Evolutionary conservation across 2,329 filamentous ascomycete genomes (phyloP).

Genomic region (Tolypocladium tropicale): DNA sequence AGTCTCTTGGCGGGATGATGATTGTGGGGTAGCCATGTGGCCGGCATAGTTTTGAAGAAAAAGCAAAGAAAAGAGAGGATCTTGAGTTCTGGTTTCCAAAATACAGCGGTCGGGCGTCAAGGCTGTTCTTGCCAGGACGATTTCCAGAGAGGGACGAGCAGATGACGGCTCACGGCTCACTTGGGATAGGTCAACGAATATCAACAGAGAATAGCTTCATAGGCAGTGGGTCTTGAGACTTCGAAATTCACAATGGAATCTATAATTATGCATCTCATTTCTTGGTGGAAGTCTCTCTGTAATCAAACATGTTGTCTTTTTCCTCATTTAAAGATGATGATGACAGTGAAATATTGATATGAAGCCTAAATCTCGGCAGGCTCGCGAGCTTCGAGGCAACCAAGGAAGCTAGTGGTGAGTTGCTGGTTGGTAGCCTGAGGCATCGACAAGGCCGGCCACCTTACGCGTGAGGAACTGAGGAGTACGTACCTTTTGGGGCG

Average conservation of each 20-base stretch:
- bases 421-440: not conserved
- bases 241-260: not conserved
- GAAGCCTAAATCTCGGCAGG: too few species aligned
- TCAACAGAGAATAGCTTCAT: not conserved
- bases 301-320: too few species aligned
- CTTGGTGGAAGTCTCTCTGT: not conserved
- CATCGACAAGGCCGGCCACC: not conserved
- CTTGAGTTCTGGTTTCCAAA: not conserved
- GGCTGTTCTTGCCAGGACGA: not conserved
- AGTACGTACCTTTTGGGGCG: not conserved
- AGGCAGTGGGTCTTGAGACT: not conserved
- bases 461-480: not conserved
- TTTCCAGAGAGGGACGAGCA: not conserved
- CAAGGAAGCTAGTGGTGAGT: too few species aligned
- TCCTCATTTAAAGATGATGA: too few species aligned
- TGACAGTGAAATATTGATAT: not conserved
- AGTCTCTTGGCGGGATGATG: not conserved
- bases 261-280: not conserved
- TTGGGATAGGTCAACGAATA: not conserved
- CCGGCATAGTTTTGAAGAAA: slow-evolving; percentile 4
- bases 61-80: slow-evolving; percentile 4
- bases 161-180: not conserved
- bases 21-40: slow-evolving; percentile 3
- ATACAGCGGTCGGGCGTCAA: not conserved
- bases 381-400: too few species aligned